Evolutionary conservation across 2,329 filamentous ascomycete species (phyloP).

Genomic region (Ceratocystis albifundus): DNA sequence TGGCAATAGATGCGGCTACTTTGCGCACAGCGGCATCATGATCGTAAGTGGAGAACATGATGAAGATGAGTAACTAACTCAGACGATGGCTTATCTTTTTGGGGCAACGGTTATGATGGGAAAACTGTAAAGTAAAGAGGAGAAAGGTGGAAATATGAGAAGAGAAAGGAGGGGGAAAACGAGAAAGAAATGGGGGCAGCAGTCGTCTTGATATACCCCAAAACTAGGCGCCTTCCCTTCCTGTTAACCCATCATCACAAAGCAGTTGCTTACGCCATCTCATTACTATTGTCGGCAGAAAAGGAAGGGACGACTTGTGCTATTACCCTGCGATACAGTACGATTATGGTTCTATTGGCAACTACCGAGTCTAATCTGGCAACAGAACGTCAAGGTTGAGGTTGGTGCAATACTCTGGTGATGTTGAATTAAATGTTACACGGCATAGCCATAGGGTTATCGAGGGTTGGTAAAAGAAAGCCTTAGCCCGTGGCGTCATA

Average conservation of each 20-base stretch:
- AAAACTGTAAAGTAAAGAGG: neutral
- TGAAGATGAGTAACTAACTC: neutral
- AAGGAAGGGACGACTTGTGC: neutral
- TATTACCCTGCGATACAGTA: neutral
- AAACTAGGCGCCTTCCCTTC: neutral
- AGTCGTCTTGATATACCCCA: neutral
- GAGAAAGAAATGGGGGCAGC: constrained; percentile 25
- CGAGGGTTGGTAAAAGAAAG: neutral
- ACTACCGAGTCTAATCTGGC: neutral
- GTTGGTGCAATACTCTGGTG: neutral
- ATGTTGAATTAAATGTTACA: neutral
- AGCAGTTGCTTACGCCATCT: neutral
- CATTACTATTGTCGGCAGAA: neutral
- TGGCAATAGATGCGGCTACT: constrained; percentile 35
- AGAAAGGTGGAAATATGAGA: neutral
- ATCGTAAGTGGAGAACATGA: constrained; percentile 26
- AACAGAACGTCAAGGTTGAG: neutral
- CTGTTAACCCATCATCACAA: neutral
- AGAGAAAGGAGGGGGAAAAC: constrained; percentile 18
- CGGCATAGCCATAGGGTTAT: neutral
- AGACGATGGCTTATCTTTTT: too few species aligned
- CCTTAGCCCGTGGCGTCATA: neutral
- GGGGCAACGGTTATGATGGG: too few species aligned
- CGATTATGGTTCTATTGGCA: neutral
- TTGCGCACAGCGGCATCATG: constrained; percentile 36